Evolutionary conservation across 371 early-diverging fungal genomes (phyloP), one percentile per base, ranked within the genome.

Genomic region (Mortierella sp.): DNA sequence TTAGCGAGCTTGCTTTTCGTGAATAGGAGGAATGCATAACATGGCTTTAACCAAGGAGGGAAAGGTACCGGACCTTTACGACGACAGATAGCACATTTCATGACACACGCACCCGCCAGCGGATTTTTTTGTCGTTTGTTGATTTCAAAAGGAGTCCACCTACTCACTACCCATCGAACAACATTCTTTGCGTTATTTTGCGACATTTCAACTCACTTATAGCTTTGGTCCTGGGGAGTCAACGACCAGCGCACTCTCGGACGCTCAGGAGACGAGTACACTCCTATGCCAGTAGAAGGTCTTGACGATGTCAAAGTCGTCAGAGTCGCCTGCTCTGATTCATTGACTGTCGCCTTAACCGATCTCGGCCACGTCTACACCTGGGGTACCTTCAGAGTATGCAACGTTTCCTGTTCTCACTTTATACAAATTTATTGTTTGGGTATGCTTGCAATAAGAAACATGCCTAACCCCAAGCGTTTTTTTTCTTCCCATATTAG

Each of bases 201-300:
- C 14, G 44, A 2, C 43, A 49, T 24, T n/a, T 24, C 38, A 21
- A 60, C 21, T 32, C 29, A 27, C 16, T 21, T 38, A 35, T 82
- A 93, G 91, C 84, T 96, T 35, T 95, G 91, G 90, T 94, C 98
- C 55, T 99, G 99, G 99, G 99, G 99, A 3, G 97, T 98, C 91
- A 99, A 99, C 88, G 99, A 99, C 90, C 98, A 99, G 88, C 89
- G 93, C 77, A 98, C 98, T n/a, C 92, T 99, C 27, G 99, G 99
- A 81, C 93, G 98, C 49, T 87, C 81, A 0, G 97, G 96, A 16
- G 95, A 96, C 54, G 99, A 98, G 81, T 77, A 72, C 54, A 70
- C 65, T 1, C 88, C 89, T 0, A 44, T 74, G 48, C 78, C 87
- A 3, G 92, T 91, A 5, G 92, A 94, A 58, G 96, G 94, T 12